phyloP scores from a whole-genome alignment of 306 rosid species.

The Myrica gale region DNA sequence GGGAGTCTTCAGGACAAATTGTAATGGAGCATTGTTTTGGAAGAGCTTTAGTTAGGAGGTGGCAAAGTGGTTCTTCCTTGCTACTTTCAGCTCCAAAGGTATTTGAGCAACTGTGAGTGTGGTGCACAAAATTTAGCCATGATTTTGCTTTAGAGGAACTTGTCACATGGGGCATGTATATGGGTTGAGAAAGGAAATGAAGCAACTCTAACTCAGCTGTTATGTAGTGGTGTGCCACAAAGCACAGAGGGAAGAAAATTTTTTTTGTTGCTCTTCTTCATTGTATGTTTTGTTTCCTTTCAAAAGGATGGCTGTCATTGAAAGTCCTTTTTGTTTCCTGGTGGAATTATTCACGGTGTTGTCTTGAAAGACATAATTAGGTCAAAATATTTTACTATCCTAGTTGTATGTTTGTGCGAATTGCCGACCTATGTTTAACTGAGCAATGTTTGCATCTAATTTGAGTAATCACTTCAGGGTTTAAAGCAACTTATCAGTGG shows the following conservation, averaged over 20 bases:
- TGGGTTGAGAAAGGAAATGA: background rate
- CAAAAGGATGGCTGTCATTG: background rate
- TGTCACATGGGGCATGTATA: background rate
- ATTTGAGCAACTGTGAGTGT: background rate
- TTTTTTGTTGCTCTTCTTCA: background rate
- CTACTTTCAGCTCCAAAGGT: background rate
- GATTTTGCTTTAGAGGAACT: background rate
- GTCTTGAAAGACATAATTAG: background rate
- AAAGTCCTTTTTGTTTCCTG: background rate
- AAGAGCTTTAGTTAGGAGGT: background rate
- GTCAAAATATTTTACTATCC: background rate
- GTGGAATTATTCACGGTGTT: background rate
- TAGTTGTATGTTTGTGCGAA: background rate
- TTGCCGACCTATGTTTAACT: too few relatives aligned
- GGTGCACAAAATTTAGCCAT: background rate
- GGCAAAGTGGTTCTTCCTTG: background rate
- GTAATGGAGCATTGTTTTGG: background rate
- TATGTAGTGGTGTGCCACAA: background rate
- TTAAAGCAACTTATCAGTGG: background rate
- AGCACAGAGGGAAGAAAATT: background rate
- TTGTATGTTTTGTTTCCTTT: too few relatives aligned
- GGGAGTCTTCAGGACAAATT: background rate
- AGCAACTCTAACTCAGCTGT: background rate
- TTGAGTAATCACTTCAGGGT: background rate
- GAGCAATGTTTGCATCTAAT: background rate